These are phyloP conservation scores for Blastocystis sp. DNA, from an alignment of 352 stramenopile genomes.

Conservation along the genomic window DNA sequence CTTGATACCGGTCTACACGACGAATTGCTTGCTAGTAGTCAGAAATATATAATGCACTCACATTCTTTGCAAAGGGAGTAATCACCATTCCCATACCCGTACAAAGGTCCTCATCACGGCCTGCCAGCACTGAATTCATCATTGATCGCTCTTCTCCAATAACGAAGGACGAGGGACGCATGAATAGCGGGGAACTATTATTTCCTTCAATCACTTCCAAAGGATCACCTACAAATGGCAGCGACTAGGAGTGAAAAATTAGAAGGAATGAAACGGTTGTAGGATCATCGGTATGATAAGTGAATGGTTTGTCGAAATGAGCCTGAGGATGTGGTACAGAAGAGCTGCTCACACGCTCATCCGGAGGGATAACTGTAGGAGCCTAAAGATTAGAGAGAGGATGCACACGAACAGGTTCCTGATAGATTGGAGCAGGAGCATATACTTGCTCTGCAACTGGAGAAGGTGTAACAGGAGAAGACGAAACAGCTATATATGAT, in stretches of 20 bases:
- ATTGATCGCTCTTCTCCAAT: conserved; percentile 33
- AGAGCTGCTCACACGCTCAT: conserved; percentile 1
- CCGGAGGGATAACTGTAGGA: conserved; percentile 13
- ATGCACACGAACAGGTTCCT: neutral
- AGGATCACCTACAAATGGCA: neutral
- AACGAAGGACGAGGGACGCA: neutral
- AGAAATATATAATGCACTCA: neutral
- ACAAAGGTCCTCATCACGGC: neutral
- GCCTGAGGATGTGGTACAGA: conserved; percentile 11
- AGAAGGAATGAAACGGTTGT: neutral
- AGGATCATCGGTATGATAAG: conserved; percentile 3
- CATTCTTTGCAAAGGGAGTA: conserved; percentile 52
- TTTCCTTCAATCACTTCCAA: conserved; percentile 31
- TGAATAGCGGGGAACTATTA: conserved; percentile 45
- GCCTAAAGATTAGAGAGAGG: neutral
- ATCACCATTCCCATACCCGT: conserved; percentile 35
- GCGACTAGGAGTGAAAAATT: neutral
- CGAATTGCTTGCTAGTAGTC: neutral
- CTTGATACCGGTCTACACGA: neutral
- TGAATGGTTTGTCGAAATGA: neutral
- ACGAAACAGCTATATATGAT: neutral
- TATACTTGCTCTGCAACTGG: neutral
- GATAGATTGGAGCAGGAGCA: conserved; percentile 42
- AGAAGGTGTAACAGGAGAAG: neutral
- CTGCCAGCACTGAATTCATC: conserved; percentile 6